phyloP scores from a whole-genome alignment of 768 basidiomycete species.

The Pulveroboletus sp. region DNA sequence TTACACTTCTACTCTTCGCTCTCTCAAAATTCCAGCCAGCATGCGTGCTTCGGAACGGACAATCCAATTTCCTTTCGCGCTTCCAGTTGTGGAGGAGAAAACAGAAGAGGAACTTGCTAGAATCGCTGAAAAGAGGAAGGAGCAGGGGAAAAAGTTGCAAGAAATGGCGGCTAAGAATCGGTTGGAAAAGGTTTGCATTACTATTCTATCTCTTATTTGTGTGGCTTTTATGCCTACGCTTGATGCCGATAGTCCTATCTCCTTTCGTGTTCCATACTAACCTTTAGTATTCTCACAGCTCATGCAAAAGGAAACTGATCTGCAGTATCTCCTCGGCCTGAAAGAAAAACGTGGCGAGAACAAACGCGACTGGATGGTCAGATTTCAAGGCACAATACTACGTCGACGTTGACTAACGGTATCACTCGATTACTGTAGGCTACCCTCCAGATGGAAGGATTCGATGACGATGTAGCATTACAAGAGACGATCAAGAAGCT shows the following conservation, averaged over 20 bases:
- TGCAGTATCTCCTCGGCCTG: conserved; percentile 60
- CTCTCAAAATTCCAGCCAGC: conserved; percentile 59
- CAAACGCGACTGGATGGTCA: conserved; percentile 73
- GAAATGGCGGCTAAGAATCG: conserved; percentile 85
- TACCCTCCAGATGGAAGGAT: conserved; percentile 61
- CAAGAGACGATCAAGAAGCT: conserved; percentile 85
- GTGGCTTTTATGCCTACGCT: no score
- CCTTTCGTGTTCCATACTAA: background rate
- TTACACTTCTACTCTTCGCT: conserved; percentile 63
- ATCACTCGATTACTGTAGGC: conserved; percentile 33
- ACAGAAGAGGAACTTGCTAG: conserved; percentile 84
- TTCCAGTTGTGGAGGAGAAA: conserved; percentile 67
- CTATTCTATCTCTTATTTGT: background rate
- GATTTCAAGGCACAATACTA: conserved; percentile 14
- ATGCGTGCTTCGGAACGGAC: conserved; percentile 65
- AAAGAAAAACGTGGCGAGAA: conserved; percentile 55
- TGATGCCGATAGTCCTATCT: background rate
- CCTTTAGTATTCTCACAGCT: conserved; percentile 40
- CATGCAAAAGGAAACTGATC: conserved; percentile 68
- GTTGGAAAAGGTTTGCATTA: conserved; percentile 65
- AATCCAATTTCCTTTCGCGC: conserved; percentile 82
- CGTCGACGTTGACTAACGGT: background rate
- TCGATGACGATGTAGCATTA: conserved; percentile 72
- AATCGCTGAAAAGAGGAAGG: conserved; percentile 72
- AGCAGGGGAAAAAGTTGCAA: conserved; percentile 84